Base-by-base conservation (phyloP, 352 stramenopile species). In the Globisporangium spinosum region DNA sequence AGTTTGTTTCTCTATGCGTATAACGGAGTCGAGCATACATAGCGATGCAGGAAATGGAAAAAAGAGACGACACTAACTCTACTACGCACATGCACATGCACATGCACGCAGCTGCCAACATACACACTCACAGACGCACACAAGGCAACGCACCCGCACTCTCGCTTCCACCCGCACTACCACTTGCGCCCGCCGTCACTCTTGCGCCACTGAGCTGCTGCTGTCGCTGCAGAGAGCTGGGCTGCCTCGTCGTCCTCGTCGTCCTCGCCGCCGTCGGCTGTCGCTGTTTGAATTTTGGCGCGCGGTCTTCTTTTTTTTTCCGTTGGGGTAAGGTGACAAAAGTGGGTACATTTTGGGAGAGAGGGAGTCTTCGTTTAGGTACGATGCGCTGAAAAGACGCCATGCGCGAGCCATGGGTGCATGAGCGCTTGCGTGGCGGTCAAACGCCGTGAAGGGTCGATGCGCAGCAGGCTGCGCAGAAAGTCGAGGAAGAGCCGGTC, bases 401-500 rank as follows among this genome's bases (percentile, higher is more conserved):
- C 78, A 65, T 70, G 71, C 65, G 85, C 73, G 45, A 94, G 76
- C 82, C 84, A 94, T 17, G 82, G 75, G 43, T 93, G 87, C 32
- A 70, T 54, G 56, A 93, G 69, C 55, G 87, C 85, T 58, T 87
- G 70, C 12, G 68, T 54, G 0, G 85, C 87, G n/a, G 81, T 83
- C 35, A 84, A 56, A 6, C 87, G 83, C 49, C 60, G 57, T 27
- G 62, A 60, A 17, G 87, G 87, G 63, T 95, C 79, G 56, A 93
- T 89, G 65, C 85, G 76, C 62, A 95, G 69, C 22, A 95, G 61
- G n/a, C 70, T 65, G 34, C 75, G 79, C 29, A 95, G 68, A 70
- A 95, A 93, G 49, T 78, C 74, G 40, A 95, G 65, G 55, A 95
- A 92, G 27, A 84, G 67, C 0, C 40, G 56, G 55, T 95, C 83